Evolutionary conservation across 2,329 filamentous ascomycete genomes (phyloP).

Genomic region (Bisporella sp.): DNA sequence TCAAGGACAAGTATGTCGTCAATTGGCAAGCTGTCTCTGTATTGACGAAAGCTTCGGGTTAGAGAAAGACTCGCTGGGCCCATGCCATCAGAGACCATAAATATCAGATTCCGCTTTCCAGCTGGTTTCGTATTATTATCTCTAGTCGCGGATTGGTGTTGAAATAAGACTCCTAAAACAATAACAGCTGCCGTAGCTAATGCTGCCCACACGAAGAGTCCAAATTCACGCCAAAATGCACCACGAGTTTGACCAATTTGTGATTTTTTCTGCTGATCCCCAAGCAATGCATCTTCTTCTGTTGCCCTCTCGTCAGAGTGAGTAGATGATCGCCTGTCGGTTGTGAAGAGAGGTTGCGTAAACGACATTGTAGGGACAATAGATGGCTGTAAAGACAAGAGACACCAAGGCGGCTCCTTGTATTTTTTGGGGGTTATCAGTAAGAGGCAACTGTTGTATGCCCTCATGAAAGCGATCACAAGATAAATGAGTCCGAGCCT

Average conservation of each 20-base stretch:
- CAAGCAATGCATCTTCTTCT: conserved; percentile 33
- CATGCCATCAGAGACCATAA: conserved; percentile 99
- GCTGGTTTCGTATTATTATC: conserved; percentile 32
- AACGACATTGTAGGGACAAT: no score
- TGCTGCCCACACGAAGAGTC: conserved; percentile 76
- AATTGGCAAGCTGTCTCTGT: conserved; percentile 61
- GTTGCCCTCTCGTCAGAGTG: conserved; percentile 46
- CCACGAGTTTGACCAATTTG: conserved; percentile 31
- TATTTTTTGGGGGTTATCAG: no score
- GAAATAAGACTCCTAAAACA: conserved; percentile 73
- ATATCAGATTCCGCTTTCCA: conserved; percentile 87
- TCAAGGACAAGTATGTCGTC: conserved; percentile 76
- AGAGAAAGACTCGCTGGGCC: conserved; percentile 84
- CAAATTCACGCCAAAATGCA: conserved; percentile 63
- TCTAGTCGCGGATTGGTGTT: conserved; percentile 43
- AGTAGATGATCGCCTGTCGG: conserved; percentile 43
- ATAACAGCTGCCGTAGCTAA: conserved; percentile 73
- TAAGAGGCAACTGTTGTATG: no score
- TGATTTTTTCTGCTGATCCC: conserved; percentile 20
- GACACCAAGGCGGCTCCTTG: no score
- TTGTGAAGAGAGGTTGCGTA: conserved; percentile 22
- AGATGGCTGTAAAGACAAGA: no score
- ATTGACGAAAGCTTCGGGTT: conserved; percentile 81
- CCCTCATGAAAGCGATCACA: no score
- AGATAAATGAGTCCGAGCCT: no score